A percentile compares a stretch with the other conserved stretches of the same genome.
phyloP scores from a whole-genome alignment of 257 asterid species.

The Coffea canephora region DNA sequence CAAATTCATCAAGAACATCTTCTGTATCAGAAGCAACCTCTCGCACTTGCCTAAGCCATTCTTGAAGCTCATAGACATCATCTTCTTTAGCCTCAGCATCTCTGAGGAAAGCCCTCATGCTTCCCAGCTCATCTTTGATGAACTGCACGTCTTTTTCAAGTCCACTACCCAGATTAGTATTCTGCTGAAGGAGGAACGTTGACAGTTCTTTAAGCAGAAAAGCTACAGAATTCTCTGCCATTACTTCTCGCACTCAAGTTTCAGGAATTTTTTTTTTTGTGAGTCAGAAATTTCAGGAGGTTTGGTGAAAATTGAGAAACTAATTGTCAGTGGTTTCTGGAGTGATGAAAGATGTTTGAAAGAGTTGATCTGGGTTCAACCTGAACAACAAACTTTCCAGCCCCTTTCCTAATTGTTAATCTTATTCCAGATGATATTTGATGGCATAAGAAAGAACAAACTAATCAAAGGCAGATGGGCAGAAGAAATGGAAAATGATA shows the following conservation, averaged over 20 bases:
- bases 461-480: no score
- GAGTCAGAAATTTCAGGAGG: no score
- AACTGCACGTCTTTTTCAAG: slow-evolving; percentile 3
- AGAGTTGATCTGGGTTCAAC: no score
- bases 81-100: slow-evolving; percentile 19
- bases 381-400: no score
- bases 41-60: slow-evolving; percentile 16
- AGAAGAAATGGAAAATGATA: no score
- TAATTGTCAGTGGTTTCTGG: no score
- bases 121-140: slow-evolving; percentile 17
- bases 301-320: no score
- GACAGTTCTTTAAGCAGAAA: neutral
- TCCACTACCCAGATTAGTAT: neutral
- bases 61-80: slow-evolving; percentile 9
- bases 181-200: neutral
- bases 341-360: no score
- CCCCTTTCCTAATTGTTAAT: no score
- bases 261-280: no score
- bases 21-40: slow-evolving; percentile 18
- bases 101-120: slow-evolving; percentile 17
- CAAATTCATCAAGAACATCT: slow-evolving; percentile 20
- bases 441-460: no score
- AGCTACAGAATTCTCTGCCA: neutral
- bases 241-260: neutral
- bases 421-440: no score